Evolutionary conservation across 805 yeast species (phyloP).

Genomic region (Candida oleophila): DNA sequence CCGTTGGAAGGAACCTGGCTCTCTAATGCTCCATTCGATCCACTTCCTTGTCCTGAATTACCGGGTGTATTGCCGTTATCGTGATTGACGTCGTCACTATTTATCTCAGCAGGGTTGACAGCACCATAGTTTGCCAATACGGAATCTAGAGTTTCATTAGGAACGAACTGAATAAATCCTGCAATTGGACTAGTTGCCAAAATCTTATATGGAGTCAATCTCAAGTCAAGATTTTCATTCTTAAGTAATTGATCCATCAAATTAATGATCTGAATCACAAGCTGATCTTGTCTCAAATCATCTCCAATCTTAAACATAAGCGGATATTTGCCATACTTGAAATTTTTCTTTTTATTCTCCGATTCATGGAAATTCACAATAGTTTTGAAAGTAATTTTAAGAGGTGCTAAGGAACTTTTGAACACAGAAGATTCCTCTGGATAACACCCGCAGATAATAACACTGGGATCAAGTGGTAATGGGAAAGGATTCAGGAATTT

Average conservation of each 20-base stretch:
- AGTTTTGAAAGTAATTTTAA: constrained; percentile 77
- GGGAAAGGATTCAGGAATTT: constrained; percentile 56
- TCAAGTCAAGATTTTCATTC: constrained; percentile 87
- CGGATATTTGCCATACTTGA: constrained; percentile 54
- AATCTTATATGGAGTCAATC: constrained; percentile 84
- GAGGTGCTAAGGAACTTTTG: constrained; percentile 87
- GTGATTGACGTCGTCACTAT: constrained; percentile 1
- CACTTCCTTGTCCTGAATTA: constrained; percentile 2
- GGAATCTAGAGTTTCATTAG: constrained; percentile 83
- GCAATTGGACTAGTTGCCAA: constrained; percentile 88
- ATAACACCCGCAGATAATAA: constrained; percentile 69
- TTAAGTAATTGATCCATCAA: constrained; percentile 86
- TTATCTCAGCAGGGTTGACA: constrained; percentile 4
- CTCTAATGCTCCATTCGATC: constrained; percentile 2
- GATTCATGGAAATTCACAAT: constrained; percentile 28
- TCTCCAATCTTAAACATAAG: constrained; percentile 95
- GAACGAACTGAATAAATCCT: constrained; percentile 93
- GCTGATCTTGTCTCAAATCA: constrained; percentile 93
- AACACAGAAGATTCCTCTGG: constrained; percentile 84
- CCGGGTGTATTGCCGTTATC: constrained; percentile 6
- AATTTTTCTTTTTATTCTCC: constrained; percentile 16
- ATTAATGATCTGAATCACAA: constrained; percentile 89
- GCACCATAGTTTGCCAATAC: constrained; percentile 31
- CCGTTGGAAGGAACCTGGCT: constrained; percentile 50
- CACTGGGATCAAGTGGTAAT: constrained; percentile 81